Evolutionary conservation across 441 rosid genomes (phyloP).

Genomic region (Capsella rubella): DNA sequence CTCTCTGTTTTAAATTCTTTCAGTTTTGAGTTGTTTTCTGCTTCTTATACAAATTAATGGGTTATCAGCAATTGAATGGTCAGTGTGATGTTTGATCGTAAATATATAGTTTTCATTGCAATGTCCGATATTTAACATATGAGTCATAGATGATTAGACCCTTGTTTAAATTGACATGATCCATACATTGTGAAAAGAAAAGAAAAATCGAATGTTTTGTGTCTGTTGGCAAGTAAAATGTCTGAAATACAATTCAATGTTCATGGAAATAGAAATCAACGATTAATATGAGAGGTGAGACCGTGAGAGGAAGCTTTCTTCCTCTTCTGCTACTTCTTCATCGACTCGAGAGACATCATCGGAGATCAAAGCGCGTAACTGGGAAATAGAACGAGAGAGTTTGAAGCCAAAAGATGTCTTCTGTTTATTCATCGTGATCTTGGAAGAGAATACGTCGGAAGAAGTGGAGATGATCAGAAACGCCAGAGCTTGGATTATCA

Average conservation of each 20-base stretch:
- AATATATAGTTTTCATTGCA: neutral
- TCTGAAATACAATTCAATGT: neutral
- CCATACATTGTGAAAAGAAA: neutral
- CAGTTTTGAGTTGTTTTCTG: conserved; percentile 2
- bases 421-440: neutral
- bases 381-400: neutral
- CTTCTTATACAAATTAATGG: neutral
- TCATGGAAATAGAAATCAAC: neutral
- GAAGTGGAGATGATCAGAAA: conserved; percentile 14
- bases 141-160: neutral
- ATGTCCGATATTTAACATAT: neutral
- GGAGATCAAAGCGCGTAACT: neutral
- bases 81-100: neutral
- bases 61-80: neutral
- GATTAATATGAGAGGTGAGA: neutral
- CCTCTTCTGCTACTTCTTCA: neutral
- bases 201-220: neutral
- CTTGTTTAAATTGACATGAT: neutral
- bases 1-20: neutral
- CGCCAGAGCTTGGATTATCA: conserved; percentile 16
- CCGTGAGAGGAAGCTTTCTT: neutral
- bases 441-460: conserved; percentile 14
- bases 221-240: neutral
- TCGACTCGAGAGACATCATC: conserved; percentile 13
- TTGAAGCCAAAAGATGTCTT: conserved; percentile 15